Evolutionary conservation across 2,329 filamentous ascomycete genomes (phyloP).

Genomic region (Sclerotinia sclerotiorum): DNA sequence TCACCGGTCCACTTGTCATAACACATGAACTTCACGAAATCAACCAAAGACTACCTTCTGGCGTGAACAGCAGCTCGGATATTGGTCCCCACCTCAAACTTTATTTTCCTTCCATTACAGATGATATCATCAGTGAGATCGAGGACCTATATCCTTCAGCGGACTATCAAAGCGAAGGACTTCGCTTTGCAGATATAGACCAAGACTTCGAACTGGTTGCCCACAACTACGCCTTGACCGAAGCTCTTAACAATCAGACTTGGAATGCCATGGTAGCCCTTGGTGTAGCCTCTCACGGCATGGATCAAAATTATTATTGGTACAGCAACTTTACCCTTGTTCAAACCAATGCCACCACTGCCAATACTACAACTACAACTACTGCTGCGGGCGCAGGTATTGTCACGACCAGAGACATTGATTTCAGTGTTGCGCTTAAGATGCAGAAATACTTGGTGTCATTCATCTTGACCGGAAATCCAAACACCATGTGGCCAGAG

Average conservation of each 20-base stretch:
- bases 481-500: conserved; percentile 4
- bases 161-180: conserved; percentile 41
- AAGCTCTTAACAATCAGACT: conserved; percentile 42
- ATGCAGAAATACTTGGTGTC: conserved; percentile 44
- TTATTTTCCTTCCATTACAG: conserved; percentile 42
- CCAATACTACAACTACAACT: conserved; percentile 24
- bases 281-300: conserved; percentile 41
- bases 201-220: conserved; percentile 42
- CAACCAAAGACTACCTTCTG: conserved; percentile 38
- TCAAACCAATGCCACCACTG: conserved; percentile 25
- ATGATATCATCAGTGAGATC: conserved; percentile 39
- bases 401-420: conserved; percentile 33
- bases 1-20: conserved; percentile 42
- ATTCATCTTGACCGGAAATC: conserved; percentile 41
- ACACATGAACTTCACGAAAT: conserved; percentile 43
- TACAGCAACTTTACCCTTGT: conserved; percentile 37
- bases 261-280: conserved; percentile 43
- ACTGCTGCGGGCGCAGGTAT: conserved; percentile 25
- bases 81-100: conserved; percentile 38
- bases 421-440: conserved; percentile 36
- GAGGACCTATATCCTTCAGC: conserved; percentile 40
- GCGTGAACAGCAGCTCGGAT: conserved; percentile 41
- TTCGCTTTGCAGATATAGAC: conserved; percentile 43
- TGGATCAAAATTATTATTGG: conserved; percentile 44
- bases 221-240: conserved; percentile 41